Conservation (phyloP, 2,329 filamentous ascomycete species). For the Calycina herbarum region DNA sequence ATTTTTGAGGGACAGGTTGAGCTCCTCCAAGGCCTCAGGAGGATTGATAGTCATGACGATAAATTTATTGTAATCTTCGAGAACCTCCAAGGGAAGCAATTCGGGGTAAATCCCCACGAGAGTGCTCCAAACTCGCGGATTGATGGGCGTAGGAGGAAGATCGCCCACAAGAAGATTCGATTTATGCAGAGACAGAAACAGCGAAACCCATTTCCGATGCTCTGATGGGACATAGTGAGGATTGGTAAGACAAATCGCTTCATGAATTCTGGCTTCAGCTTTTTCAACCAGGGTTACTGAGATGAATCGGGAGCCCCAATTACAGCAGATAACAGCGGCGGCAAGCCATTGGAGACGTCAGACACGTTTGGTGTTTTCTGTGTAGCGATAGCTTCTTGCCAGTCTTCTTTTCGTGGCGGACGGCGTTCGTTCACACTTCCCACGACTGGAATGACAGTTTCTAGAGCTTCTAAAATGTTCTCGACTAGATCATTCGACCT, state of each 20-base stretch:
- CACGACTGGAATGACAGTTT: no score
- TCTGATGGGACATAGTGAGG: conserved; percentile 11
- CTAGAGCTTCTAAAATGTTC: no score
- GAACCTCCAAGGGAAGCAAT: conserved; percentile 13
- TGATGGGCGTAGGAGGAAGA: conserved; percentile 19
- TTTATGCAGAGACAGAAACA: conserved; percentile 17
- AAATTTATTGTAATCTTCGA: conserved; percentile 20
- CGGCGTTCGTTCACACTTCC: no score
- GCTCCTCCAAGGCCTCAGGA: conserved; percentile 12
- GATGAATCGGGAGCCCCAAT: no score
- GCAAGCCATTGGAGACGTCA: no score
- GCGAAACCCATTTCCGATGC: conserved; percentile 16
- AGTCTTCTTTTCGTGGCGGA: no score
- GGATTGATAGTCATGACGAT: conserved; percentile 20
- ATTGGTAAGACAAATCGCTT: no score
- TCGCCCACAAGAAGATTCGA: conserved; percentile 7
- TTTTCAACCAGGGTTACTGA: no score
- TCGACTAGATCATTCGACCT: no score
- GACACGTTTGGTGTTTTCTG: no score
- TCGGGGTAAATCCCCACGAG: conserved; percentile 15
- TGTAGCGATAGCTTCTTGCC: no score
- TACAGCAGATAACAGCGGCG: no score
- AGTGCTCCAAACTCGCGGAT: conserved; percentile 12
- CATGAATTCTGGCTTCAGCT: not conserved
- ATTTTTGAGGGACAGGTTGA: conserved; percentile 19